Evolutionary conservation across 345 rosid species (phyloP), one percentile per base, ranked within the genome.

Genomic region (Mangifera indica): DNA sequence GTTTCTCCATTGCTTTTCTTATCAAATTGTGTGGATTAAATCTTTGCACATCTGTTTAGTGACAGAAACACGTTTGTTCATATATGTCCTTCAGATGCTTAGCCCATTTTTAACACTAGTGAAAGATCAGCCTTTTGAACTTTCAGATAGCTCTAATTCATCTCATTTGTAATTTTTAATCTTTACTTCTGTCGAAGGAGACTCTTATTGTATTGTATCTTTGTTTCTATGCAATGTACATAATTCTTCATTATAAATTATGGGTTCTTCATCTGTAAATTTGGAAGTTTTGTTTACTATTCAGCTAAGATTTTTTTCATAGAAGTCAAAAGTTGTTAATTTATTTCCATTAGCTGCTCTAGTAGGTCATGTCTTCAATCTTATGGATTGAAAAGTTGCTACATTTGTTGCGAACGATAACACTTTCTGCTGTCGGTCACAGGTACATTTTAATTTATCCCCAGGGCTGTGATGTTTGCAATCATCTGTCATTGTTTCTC

Each of bases 381-480:
- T 21, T n/a, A 20, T n/a, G 12, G 45, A 40, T 70, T 60, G 60
- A 60, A 70, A 64, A 48, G 37, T 64, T 17, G 20, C 9, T 14
- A 34, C 37, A 57, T 45, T 21, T 63, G 32, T 45, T 53, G 40
- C 37, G 61, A 72, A 59, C 26, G 58, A 55, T 76, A 67, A 44
- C 40, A 22, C 9, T 3, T 17, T 58, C 72, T 72, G 26, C 72
- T 62, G 37, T 29, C 32, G 40, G 66, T 82, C 67, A 75, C 81
- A 94, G 97, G 98, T 92, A 89, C 79, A 90, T 94, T 57, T 76
- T 90, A 81, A 90, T 92, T 34, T 90, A 94, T 76, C 98, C 98
- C 55, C 93, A 88, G 73, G 97, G 93, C 34, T 87, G 97, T 81
- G 97, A 92, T 70, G 98, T 88, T 72, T 84, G 85, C 84, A 89